Conservation (phyloP, 352 stramenopile species). For the Globisporangium nagaii region DNA sequence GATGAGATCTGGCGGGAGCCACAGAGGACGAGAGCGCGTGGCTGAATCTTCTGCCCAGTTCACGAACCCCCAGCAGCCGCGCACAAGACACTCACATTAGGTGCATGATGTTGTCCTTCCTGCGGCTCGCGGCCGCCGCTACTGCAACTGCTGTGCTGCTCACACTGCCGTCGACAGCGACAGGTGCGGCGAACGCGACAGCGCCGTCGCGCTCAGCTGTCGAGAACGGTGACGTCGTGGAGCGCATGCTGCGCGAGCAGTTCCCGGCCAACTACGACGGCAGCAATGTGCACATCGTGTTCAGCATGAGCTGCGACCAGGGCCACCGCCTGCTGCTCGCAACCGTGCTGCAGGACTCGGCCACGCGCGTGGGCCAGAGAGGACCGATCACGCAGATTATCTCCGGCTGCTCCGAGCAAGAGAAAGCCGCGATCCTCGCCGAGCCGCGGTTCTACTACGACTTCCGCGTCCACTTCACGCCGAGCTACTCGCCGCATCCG, state of each 20-base stretch:
- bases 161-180: no score
- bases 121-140: no score
- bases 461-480: conserved; percentile 21
- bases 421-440: conserved; percentile 3
- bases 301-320: conserved; percentile 23
- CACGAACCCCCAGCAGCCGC: no score
- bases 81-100: no score
- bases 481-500: conserved; percentile 13
- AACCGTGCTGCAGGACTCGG: conserved; percentile 17
- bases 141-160: no score
- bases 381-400: conserved; percentile 28
- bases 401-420: conserved; percentile 12
- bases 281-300: conserved; percentile 20
- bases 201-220: no score
- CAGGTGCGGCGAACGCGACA: no score
- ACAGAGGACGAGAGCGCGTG: no score
- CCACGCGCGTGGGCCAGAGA: conserved; percentile 12
- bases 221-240: no score
- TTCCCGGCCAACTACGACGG: conserved; percentile 10
- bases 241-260: not conserved
- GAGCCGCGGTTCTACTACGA: conserved; percentile 23
- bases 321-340: conserved; percentile 12
- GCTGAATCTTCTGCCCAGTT: no score
- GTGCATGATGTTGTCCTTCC: no score
- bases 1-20: no score